Conservation (phyloP, 805 yeast species). For the Candida lessepsii region DNA sequence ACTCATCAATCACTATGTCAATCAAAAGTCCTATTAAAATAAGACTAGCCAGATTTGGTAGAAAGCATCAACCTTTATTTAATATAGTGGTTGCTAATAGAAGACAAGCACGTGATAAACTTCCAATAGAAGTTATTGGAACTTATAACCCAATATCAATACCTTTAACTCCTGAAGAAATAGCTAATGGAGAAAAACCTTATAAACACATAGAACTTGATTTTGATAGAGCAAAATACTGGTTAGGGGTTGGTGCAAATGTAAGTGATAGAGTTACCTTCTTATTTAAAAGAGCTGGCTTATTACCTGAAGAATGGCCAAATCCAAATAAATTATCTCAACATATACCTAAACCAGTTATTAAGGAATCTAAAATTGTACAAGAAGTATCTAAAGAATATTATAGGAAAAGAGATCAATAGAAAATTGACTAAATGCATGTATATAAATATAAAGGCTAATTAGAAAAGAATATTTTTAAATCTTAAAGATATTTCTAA, state of each 20-base stretch:
- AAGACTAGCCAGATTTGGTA: slow-evolving; percentile 89
- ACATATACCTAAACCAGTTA: slow-evolving; percentile 29
- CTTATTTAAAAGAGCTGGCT: slow-evolving; percentile 76
- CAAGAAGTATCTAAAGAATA: slow-evolving; percentile 33
- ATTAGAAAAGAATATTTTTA: neutral
- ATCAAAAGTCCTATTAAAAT: slow-evolving; percentile 59
- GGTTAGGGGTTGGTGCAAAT: slow-evolving; percentile 98
- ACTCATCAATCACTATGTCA: slow-evolving; percentile 8
- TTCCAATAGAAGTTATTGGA: slow-evolving; percentile 94
- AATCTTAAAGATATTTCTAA: slow-evolving; percentile 5
- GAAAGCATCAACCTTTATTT: slow-evolving; percentile 82
- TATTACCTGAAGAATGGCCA: slow-evolving; percentile 60
- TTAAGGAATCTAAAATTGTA: slow-evolving; percentile 24
- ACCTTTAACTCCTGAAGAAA: slow-evolving; percentile 63
- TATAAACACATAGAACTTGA: slow-evolving; percentile 80
- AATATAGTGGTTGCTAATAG: slow-evolving; percentile 87
- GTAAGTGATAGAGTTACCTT: slow-evolving; percentile 80
- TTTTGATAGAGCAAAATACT: slow-evolving; percentile 85
- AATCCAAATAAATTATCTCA: slow-evolving; percentile 42
- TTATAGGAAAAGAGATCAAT: slow-evolving; percentile 30
- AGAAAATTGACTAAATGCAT: neutral
- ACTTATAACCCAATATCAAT: slow-evolving; percentile 84
- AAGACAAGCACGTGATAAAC: slow-evolving; percentile 73
- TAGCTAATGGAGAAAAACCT: slow-evolving; percentile 55
- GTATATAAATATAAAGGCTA: slow-evolving; percentile 3